Evolutionary conservation across 805 yeast genomes (phyloP), one percentile per base, ranked within the genome.

Genomic region (Ogataea neopini): DNA sequence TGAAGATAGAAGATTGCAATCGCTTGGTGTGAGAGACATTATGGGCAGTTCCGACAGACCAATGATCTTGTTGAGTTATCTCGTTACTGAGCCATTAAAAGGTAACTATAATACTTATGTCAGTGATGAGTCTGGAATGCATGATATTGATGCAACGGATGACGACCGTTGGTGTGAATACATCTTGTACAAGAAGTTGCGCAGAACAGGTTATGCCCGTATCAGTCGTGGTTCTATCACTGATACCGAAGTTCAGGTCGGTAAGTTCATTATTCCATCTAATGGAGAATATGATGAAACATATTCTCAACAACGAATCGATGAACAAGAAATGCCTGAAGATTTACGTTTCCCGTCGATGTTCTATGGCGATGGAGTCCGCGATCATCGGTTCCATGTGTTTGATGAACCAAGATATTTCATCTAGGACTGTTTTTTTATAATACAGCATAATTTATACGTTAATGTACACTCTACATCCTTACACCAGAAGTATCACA

Each of bases 151-250:
- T 66, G 85, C 91, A 37, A 74, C 85, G 6, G 97, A 92, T 64
- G 88, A 91, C 83, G 99, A 94, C 63, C 81, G 99, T 71, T 94
- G 99, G 99, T 94, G 99, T 70, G 96, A 94, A 71, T 94, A 94
- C 69, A 89, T 94, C 52, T 71, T 94, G 54, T 94, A 86, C 79
- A 86, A 91, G 66, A 84, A 86, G 50, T 71, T 94, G 67, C 84
- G 81, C 64, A 85, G 96, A 68, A 81, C 86, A 1, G 98, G 96
- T 3, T 94, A 94, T 65, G 98, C 98, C 0, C 81, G 99, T 65
- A 85, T 94, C 35, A 83, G 95, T 39, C 80, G 99, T 62, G 88
- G 94, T 7, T 83, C 96, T 0, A 91, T 94, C 56, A 94, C 99
- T 0, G 99, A 94, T 64, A 94, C 99, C 2, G 99, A 94, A 68